These are phyloP conservation scores for Solanum hybrid DNA, from an alignment of 305 asterid species.

Conservation along the genomic window DNA sequence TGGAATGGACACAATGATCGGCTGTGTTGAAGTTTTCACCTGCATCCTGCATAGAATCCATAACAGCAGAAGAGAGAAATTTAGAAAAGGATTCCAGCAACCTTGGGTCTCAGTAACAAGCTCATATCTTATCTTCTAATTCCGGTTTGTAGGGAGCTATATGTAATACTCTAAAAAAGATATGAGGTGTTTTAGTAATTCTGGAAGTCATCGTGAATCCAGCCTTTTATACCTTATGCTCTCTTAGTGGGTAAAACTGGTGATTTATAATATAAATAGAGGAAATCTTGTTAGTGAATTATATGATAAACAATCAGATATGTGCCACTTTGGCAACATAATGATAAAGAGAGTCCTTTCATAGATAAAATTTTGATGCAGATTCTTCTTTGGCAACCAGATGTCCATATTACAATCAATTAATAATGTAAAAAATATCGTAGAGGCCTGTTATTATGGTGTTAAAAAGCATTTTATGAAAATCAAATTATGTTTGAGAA, in stretches of 20 bases:
- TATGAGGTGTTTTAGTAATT: neutral
- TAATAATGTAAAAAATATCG: neutral
- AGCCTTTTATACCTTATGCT: neutral
- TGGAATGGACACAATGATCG: conserved; percentile 81
- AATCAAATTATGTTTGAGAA: neutral
- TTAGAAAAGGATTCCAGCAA: neutral
- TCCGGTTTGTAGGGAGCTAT: neutral
- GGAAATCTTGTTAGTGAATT: neutral
- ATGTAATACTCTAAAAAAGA: neutral
- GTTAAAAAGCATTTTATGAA: neutral
- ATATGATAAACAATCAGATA: neutral
- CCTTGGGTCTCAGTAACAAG: neutral
- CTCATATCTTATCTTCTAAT: neutral
- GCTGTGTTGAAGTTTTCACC: conserved; percentile 77
- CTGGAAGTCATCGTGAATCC: neutral
- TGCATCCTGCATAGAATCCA: conserved; percentile 68
- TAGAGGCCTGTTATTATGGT: neutral
- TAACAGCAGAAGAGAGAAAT: neutral
- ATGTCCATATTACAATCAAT: neutral
- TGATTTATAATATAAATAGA: neutral
- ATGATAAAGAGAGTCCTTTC: neutral
- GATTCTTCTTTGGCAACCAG: neutral
- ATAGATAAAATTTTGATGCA: neutral
- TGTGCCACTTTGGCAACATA: neutral
- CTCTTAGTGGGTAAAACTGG: neutral